A percentile compares a stretch with the other conserved stretches of the same genome.
phyloP scores from a whole-genome alignment of 768 basidiomycete species.

The Serendipita sp. region DNA sequence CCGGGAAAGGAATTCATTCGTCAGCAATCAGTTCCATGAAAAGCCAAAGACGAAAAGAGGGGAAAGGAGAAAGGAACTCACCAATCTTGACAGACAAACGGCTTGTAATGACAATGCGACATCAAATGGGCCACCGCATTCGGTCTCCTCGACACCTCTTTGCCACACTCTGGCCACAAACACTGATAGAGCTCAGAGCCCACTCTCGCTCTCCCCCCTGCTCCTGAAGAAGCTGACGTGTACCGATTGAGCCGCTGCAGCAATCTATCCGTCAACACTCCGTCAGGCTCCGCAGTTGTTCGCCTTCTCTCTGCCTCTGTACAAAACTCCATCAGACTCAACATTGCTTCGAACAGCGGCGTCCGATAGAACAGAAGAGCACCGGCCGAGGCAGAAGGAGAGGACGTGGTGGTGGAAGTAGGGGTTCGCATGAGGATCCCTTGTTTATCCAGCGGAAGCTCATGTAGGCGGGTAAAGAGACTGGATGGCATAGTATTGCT shows the following conservation, averaged over 20 bases:
- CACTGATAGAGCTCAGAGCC: neutral
- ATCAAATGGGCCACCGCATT: neutral
- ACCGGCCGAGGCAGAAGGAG: too few relatives aligned
- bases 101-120: neutral
- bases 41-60: neutral
- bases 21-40: too few relatives aligned
- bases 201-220: neutral
- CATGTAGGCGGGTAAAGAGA: too few relatives aligned
- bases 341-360: too few relatives aligned
- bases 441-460: too few relatives aligned
- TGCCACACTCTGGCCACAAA: neutral
- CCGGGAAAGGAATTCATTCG: neutral
- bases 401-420: too few relatives aligned
- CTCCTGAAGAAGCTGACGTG: neutral
- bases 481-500: too few relatives aligned
- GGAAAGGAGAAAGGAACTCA: neutral
- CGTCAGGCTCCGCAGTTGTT: neutral
- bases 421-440: too few relatives aligned
- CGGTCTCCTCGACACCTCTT: neutral
- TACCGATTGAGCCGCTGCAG: neutral
- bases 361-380: too few relatives aligned
- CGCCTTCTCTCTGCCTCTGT: neutral
- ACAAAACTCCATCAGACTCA: neutral
- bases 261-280: neutral
- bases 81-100: neutral